Conservation (phyloP, 2,329 filamentous ascomycete genomes). For the Apiospora pterosperma region DNA sequence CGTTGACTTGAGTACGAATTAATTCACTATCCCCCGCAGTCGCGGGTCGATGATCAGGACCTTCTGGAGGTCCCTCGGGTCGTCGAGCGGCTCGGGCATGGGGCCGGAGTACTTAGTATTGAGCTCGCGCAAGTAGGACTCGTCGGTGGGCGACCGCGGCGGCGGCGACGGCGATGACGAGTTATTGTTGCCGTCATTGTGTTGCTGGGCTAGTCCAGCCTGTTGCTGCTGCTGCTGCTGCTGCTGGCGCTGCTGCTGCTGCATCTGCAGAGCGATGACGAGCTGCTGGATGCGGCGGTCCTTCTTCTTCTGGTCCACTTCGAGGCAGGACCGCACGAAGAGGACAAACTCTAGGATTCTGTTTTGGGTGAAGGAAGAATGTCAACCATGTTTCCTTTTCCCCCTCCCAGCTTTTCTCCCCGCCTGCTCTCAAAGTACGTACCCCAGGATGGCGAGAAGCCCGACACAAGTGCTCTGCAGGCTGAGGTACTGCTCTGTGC, state of each 20-base stretch:
- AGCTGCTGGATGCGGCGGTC: constrained; percentile 16
- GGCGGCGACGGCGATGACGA: background rate
- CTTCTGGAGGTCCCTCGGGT: background rate
- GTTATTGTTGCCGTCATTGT: background rate
- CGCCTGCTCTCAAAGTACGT: no score
- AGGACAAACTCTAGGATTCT: constrained; percentile 21
- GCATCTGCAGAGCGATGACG: constrained; percentile 15
- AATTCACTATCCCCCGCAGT: background rate
- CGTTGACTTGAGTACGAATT: background rate
- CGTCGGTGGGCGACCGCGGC: background rate
- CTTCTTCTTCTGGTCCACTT: constrained; percentile 18
- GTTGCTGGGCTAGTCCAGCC: background rate
- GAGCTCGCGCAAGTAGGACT: background rate
- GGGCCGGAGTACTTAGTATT: background rate
- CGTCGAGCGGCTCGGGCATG: background rate
- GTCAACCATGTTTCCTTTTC: no score
- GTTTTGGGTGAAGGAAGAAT: background rate
- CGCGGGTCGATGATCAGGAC: background rate
- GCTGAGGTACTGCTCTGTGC: no score
- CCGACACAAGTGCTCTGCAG: no score
- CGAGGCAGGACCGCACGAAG: constrained; percentile 25
- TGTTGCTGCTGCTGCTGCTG: background rate
- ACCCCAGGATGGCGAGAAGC: background rate
- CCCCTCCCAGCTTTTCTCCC: no score
- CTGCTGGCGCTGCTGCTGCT: background rate